These are phyloP conservation scores for Yamadazyma aaseri DNA, from an alignment of 1,139 yeast species.

Conservation along the genomic window DNA sequence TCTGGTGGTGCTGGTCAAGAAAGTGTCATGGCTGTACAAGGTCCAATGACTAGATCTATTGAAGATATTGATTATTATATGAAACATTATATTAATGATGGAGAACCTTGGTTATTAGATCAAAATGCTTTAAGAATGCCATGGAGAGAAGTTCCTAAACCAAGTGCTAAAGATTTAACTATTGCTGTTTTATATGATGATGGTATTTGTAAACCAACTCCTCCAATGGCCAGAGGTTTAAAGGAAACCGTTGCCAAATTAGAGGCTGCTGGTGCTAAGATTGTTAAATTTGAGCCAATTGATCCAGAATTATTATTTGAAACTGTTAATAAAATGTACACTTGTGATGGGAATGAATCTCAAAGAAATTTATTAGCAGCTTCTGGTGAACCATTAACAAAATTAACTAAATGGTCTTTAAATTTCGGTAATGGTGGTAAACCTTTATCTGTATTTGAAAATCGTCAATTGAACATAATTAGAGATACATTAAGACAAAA, in stretches of 20 bases:
- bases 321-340: constrained; percentile 48
- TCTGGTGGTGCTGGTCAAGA: constrained; percentile 59
- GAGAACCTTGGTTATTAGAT: constrained; percentile 71
- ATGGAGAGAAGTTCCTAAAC: constrained; percentile 56
- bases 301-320: constrained; percentile 51
- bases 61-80: constrained; percentile 66
- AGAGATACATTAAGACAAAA: constrained; percentile 58
- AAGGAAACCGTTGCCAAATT: constrained; percentile 27
- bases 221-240: constrained; percentile 52
- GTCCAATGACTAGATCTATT: constrained; percentile 61
- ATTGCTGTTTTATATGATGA: constrained; percentile 42
- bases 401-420: constrained; percentile 60
- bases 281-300: constrained; percentile 50
- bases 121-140: constrained; percentile 54
- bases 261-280: constrained; percentile 29
- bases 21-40: constrained; percentile 57
- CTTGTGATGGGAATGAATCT: constrained; percentile 59
- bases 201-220: constrained; percentile 42
- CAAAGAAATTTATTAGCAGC: constrained; percentile 51
- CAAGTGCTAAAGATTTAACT: constrained; percentile 37
- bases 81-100: constrained; percentile 54
- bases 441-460: constrained; percentile 40
- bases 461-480: constrained; percentile 44
- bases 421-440: constrained; percentile 58
- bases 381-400: constrained; percentile 65